phyloP scores from a whole-genome alignment of 345 rosid genomes.

The Citrus mangshanensis region DNA sequence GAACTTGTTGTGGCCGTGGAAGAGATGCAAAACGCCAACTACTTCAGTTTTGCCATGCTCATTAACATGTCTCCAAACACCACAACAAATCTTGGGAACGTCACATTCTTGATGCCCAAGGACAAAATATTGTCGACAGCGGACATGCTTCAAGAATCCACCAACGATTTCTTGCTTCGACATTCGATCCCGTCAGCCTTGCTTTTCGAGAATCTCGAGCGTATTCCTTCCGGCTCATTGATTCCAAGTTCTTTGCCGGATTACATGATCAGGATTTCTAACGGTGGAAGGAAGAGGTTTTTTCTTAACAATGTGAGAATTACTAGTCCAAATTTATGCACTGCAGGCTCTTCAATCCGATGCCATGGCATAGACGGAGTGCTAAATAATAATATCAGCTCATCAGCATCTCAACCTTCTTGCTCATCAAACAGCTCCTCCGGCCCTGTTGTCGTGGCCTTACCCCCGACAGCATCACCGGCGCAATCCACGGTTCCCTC shows the following conservation, averaged over 20 bases:
- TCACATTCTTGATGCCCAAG: conserved; percentile 81
- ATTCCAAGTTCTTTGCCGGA: conserved; percentile 50
- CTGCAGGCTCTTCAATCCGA: conserved; percentile 50
- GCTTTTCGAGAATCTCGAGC: conserved; percentile 55
- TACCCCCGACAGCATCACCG: conserved; percentile 6
- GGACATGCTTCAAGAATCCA: conserved; percentile 20
- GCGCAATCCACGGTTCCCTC: neutral
- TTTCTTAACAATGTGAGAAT: conserved; percentile 61
- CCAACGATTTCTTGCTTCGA: conserved; percentile 57
- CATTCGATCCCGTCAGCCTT: conserved; percentile 75
- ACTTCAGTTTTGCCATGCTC: conserved; percentile 69
- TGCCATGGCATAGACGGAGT: conserved; percentile 79
- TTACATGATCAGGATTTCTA: conserved; percentile 44
- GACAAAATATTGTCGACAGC: conserved; percentile 47
- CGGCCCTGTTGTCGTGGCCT: neutral
- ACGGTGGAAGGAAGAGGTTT: conserved; percentile 47
- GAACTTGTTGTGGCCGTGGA: conserved; percentile 47
- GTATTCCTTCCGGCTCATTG: conserved; percentile 56
- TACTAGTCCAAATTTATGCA: conserved; percentile 61
- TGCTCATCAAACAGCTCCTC: conserved; percentile 28
- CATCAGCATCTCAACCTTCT: conserved; percentile 3
- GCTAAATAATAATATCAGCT: conserved; percentile 18
- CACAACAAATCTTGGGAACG: conserved; percentile 23
- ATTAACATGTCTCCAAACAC: conserved; percentile 53
- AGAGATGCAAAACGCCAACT: conserved; percentile 74